A percentile compares a stretch with the other conserved stretches of the same genome.
Evolutionary conservation across 805 yeast genomes (phyloP).

Genomic region (Lachancea sp.): DNA sequence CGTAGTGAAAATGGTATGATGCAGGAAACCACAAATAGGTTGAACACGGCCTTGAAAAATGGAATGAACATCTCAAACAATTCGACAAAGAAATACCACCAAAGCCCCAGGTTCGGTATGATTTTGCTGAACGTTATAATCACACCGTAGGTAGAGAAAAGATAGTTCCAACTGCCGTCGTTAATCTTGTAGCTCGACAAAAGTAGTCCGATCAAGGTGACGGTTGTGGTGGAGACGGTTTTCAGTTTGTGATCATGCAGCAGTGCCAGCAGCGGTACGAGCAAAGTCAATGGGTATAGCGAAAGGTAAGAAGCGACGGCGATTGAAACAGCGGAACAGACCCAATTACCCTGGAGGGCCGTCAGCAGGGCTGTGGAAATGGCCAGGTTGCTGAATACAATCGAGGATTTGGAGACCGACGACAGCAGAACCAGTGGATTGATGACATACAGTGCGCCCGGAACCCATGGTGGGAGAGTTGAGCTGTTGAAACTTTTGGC

Average conservation of each 20-base stretch:
- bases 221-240: slow-evolving; percentile 7
- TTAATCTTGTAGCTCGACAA: slow-evolving; percentile 36
- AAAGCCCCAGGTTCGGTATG: slow-evolving; percentile 85
- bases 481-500: slow-evolving; percentile 28
- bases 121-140: slow-evolving; percentile 59
- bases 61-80: slow-evolving; percentile 85
- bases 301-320: slow-evolving; percentile 61
- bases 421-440: slow-evolving; percentile 77
- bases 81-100: slow-evolving; percentile 99
- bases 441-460: slow-evolving; percentile 61
- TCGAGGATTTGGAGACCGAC: slow-evolving; percentile 62
- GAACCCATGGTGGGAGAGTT: slow-evolving; percentile 34
- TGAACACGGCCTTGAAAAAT: slow-evolving; percentile 79
- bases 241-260: slow-evolving; percentile 1
- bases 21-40: slow-evolving; percentile 60
- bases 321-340: slow-evolving; percentile 45
- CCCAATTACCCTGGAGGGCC: slow-evolving; percentile 36
- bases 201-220: slow-evolving; percentile 28
- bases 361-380: slow-evolving; percentile 43
- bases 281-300: slow-evolving; percentile 52
- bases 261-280: slow-evolving; percentile 45
- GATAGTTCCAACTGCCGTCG: slow-evolving; percentile 38
- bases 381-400: slow-evolving; percentile 52
- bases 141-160: slow-evolving; percentile 52
- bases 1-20: slow-evolving; percentile 70